phyloP scores from a whole-genome alignment of 257 asterid genomes.

The Paraleonurus japonicus region DNA sequence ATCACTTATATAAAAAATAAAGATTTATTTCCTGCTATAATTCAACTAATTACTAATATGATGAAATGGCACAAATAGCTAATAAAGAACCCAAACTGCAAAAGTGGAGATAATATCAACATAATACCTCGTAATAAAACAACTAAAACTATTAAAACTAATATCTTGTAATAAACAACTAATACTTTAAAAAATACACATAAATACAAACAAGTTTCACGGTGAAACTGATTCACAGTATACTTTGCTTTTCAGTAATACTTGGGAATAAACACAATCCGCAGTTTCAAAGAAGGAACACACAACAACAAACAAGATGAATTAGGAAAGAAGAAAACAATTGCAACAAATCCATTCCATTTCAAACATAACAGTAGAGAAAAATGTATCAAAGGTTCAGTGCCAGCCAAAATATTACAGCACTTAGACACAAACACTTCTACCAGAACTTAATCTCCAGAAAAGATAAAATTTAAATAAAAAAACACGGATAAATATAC shows the following conservation, averaged over 20 bases:
- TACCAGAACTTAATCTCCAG: not conserved
- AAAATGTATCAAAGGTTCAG: not conserved
- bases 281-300: not conserved
- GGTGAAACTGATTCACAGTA: no score
- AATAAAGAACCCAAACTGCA: not conserved
- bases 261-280: not conserved
- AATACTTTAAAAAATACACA: no score
- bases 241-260: no score
- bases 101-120: not conserved
- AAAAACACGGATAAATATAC: not conserved
- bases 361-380: not conserved
- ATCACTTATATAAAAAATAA: no score
- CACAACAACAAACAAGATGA: no score
- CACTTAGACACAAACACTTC: not conserved
- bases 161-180: no score
- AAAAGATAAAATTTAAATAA: not conserved
- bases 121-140: no score
- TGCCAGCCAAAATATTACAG: conserved; percentile 29
- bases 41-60: no score
- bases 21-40: no score
- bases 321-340: not conserved
- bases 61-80: not conserved
- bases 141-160: no score
- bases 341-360: not conserved
- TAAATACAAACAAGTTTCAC: no score